Base-by-base conservation (phyloP, 176 grass and related monocot species). In the Zoysia japonica region DNA sequence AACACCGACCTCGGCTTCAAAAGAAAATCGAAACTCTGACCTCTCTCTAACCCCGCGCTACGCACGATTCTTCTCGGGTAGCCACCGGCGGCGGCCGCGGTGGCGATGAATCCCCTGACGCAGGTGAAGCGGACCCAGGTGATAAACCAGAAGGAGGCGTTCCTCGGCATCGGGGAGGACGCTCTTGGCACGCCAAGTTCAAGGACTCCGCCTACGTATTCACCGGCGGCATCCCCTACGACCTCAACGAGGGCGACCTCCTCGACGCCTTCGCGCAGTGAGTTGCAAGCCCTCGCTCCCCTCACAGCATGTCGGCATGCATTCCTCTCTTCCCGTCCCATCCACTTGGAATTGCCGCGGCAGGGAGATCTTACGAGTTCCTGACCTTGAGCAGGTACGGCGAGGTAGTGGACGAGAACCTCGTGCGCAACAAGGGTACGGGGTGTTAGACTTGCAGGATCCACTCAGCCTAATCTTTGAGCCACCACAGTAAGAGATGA, bases 221-320 rank as follows among this genome's bases (percentile, higher is more conserved):
- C 82, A 80, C 86, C 77, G 91, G 94, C 15, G 94, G 94, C 84
- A 70, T 97, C 79, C 82, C 91, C 68, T 97, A 73, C 77, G 94
- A 93, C 72, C 94, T 97, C 76, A 91, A 87, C 7, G 91, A 97
- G 86, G 94, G 94, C 46, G 91, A 97, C 49, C 94, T 97, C 78
- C 87, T 97, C 59, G 87, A 89, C 39, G 54, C 93, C 49, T 97
- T 97, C 36, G 65, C 89, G 14, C 89, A 93, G 94, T 97, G 70
- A 54, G 77, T 50, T 4, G 3, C 57, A 46, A 8, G 0, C 17
- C 48, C 59, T 72, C 8, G 2, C 40, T 43, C 19, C 11, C 20
- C 11, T 36, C 6, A 1, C 28, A 28, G 28, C 28, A 28, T 28
- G 28, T 28, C 62, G 52, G 2, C 43, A 37, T 12, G 20, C 56